Evolutionary conservation across 805 yeast species (phyloP).

Genomic region (Candida sonorensis): DNA sequence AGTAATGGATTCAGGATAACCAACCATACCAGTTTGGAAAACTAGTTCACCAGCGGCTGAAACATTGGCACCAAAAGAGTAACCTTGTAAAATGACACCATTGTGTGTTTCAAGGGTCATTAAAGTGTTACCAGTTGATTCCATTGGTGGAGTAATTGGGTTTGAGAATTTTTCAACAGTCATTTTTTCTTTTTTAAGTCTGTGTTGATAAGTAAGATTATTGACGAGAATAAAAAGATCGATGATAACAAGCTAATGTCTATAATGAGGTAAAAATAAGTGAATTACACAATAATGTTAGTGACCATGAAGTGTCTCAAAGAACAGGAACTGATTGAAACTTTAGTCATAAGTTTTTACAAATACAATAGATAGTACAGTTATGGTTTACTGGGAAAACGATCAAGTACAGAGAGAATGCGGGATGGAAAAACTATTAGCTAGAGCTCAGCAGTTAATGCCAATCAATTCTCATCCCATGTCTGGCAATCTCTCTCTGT

Average conservation of each 20-base stretch:
- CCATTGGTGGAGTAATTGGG: slow-evolving; percentile 89
- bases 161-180: slow-evolving; percentile 47
- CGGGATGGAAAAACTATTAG: no score
- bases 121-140: slow-evolving; percentile 72
- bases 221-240: slow-evolving; percentile 1
- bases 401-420: no score
- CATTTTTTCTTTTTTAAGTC: slow-evolving; percentile 18
- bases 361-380: no score
- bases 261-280: no score
- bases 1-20: slow-evolving; percentile 95
- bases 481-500: no score
- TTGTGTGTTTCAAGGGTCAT: slow-evolving; percentile 85
- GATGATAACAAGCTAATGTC: neutral
- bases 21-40: slow-evolving; percentile 99
- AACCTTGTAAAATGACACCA: slow-evolving; percentile 85
- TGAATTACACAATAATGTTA: no score
- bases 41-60: slow-evolving; percentile 95
- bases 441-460: no score
- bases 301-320: no score
- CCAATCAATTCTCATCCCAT: no score
- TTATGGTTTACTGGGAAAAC: no score
- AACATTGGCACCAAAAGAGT: slow-evolving; percentile 90
- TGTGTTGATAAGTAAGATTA: slow-evolving; percentile 2
- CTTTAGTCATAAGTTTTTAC: no score
- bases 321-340: no score